Percentiles rank a stretch among this genome's conserved stretches.
These are phyloP conservation scores for Phialophora macrospora DNA, from an alignment of 2,329 filamentous ascomycete genomes.

Conservation along the genomic window DNA sequence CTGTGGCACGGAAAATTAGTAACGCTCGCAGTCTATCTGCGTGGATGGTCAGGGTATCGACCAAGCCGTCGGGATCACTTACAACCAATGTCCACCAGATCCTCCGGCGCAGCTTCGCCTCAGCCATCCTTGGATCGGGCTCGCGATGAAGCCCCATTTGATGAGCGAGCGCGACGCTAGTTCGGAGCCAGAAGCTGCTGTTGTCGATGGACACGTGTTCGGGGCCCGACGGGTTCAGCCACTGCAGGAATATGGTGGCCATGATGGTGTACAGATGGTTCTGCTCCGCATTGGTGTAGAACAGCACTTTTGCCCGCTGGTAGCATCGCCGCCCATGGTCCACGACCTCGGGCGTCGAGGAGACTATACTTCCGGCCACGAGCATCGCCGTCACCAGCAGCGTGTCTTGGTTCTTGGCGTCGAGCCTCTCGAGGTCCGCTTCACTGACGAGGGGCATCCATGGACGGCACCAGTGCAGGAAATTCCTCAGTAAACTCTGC, in stretches of 20 bases:
- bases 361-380: constrained; percentile 36
- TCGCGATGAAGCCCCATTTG: constrained; percentile 54
- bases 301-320: constrained; percentile 32
- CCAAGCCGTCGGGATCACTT: constrained; percentile 27
- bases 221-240: constrained; percentile 42
- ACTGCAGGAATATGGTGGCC: constrained; percentile 35
- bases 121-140: constrained; percentile 42
- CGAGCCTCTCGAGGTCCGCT: constrained; percentile 42
- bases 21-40: background rate
- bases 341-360: constrained; percentile 25
- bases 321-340: constrained; percentile 30
- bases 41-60: background rate
- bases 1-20: constrained; percentile 26
- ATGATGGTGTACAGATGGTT: constrained; percentile 31
- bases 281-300: constrained; percentile 32
- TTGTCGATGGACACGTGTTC: constrained; percentile 50
- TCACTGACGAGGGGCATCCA: constrained; percentile 46
- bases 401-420: constrained; percentile 28
- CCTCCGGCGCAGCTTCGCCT: constrained; percentile 44
- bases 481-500: constrained; percentile 43
- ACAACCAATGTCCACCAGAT: constrained; percentile 54
- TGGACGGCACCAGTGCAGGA: constrained; percentile 43
- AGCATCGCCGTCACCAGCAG: constrained; percentile 30
- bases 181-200: constrained; percentile 52
- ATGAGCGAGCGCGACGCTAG: constrained; percentile 51